Evolutionary conservation across 148 eudicot species (phyloP).

Genomic region (Euryodendron excelsum): DNA sequence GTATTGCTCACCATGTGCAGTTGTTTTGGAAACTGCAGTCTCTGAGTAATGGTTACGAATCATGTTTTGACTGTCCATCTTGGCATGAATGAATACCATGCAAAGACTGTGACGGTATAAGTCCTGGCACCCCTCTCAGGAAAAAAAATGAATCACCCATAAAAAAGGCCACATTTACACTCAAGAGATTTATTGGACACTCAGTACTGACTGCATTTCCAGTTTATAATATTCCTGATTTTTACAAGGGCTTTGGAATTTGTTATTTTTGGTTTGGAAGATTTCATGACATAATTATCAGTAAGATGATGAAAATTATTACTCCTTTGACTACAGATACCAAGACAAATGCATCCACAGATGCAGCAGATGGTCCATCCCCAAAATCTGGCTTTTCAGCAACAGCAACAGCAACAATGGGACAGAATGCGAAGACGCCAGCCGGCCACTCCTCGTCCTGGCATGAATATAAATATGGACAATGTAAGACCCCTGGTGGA

Average conservation of each 20-base stretch:
- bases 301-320: not conserved
- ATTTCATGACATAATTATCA: not conserved
- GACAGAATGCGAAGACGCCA: slow-evolving; percentile 56
- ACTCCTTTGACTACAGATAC: slow-evolving; percentile 42
- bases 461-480: slow-evolving; percentile 32
- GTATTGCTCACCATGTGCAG: too few species aligned
- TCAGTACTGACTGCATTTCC: not conserved
- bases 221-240: not conserved
- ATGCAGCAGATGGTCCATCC: slow-evolving; percentile 56
- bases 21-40: too few species aligned
- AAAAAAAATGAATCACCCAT: too few species aligned
- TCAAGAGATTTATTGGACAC: too few species aligned
- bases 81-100: too few species aligned
- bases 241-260: not conserved
- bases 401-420: slow-evolving; percentile 58
- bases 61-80: too few species aligned
- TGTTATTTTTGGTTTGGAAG: not conserved
- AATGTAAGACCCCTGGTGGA: slow-evolving; percentile 76
- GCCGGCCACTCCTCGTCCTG: slow-evolving; percentile 58
- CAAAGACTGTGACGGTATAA: too few species aligned
- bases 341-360: slow-evolving; percentile 69
- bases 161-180: too few species aligned
- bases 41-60: too few species aligned
- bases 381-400: slow-evolving; percentile 45
- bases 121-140: too few species aligned